phyloP scores from a whole-genome alignment of 352 stramenopile genomes.

The Phytophthora europaea region DNA sequence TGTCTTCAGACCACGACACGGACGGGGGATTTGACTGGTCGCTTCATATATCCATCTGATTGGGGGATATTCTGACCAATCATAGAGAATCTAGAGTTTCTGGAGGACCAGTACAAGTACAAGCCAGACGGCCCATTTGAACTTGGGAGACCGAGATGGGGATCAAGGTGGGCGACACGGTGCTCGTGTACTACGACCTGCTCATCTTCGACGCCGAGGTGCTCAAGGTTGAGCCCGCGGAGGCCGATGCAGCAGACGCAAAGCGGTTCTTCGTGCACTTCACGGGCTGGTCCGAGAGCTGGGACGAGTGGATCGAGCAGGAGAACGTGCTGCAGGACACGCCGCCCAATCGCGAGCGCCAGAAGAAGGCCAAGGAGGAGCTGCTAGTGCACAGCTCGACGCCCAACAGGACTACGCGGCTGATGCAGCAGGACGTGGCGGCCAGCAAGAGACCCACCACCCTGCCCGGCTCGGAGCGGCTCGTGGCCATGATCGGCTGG shows the following conservation, averaged over 20 bases:
- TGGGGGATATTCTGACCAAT: slow-evolving; percentile 18
- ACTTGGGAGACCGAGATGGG: slow-evolving; percentile 26
- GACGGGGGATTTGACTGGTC: slow-evolving; percentile 36
- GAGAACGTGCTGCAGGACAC: slow-evolving; percentile 42
- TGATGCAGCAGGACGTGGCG: slow-evolving; percentile 23
- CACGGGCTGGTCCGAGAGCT: slow-evolving; percentile 34
- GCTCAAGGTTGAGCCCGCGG: slow-evolving; percentile 19
- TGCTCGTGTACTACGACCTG: slow-evolving; percentile 50
- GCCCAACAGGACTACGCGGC: not conserved
- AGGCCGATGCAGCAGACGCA: not conserved
- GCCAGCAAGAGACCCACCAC: slow-evolving; percentile 29
- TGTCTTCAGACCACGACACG: not conserved
- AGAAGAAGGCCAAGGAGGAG: slow-evolving; percentile 42
- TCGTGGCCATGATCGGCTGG: slow-evolving; percentile 42
- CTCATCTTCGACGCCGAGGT: slow-evolving; percentile 42
- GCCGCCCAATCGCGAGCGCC: slow-evolving; percentile 30
- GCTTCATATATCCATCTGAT: not conserved
- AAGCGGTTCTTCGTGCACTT: slow-evolving; percentile 38
- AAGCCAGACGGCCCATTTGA: slow-evolving; percentile 15
- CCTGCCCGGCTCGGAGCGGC: slow-evolving; percentile 25
- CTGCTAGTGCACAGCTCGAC: slow-evolving; percentile 24
- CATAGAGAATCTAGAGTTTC: slow-evolving; percentile 14
- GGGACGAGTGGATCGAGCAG: slow-evolving; percentile 35
- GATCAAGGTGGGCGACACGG: slow-evolving; percentile 33
- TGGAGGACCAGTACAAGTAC: not conserved